Base-by-base conservation (phyloP, 2,329 filamentous ascomycete genomes). In the Cladosporium halotolerans region DNA sequence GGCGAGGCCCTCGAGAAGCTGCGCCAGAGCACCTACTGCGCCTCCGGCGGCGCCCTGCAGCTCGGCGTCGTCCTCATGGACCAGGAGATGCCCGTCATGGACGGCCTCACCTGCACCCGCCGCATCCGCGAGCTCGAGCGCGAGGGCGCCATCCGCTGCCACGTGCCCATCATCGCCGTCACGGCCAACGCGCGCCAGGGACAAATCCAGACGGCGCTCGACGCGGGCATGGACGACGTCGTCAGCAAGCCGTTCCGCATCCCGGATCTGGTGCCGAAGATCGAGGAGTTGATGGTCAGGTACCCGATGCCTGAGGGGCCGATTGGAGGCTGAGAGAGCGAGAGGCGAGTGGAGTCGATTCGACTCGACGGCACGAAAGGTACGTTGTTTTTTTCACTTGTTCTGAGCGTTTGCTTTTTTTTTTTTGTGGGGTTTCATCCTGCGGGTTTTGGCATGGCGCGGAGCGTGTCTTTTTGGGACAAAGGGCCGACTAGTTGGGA, bases 81-180 rank as follows among this genome's bases (percentile, higher is more conserved):
- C 64, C 76, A 89, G 45, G 86, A 90, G 63, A 91, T 91, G 87
- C 87, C 87, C 1, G 78, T 89, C 41, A 57, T 60, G 59, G 86
- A 91, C 62, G 88, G 88, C 34, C 80, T 88, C 68, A 85, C 85
- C 2, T 89, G 86, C 58, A 83, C 86, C 10, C 76, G 78, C 40
- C 79, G 75, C 55, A 89, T 92, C 50, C 79, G 88, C 14, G 78
- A 85, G 55, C 73, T 88, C 14, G 85, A 91, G 66, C 72, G 71
- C 45, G 75, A 80, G 50, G 81, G 82, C 16, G 79, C 76, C 32
- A 77, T 88, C 46, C 74, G 78, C 14, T 72, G 76, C 46, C 85
- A 88, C 62, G 80, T 89, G n/a, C 85, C 86, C 2, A 87, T 89
- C 60, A 87, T 89, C 60, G 86, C 84, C n/a, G 85, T 88, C n/a